Evolutionary conservation across 1,284 basidiomycete species (phyloP).

Genomic region (Malassezia obtusa): DNA sequence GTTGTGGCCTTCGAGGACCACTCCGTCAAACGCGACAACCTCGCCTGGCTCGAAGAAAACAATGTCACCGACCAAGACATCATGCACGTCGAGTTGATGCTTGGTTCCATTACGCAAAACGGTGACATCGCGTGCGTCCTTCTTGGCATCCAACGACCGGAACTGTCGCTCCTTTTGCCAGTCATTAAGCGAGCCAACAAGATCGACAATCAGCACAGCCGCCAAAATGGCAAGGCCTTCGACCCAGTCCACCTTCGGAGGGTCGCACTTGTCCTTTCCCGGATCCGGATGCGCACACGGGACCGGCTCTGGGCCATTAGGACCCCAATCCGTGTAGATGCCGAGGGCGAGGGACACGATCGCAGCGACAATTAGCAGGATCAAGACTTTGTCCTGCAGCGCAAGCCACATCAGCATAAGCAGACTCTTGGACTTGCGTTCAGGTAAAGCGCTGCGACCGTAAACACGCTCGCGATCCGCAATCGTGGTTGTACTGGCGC

Average conservation of each 20-base stretch:
- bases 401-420: conserved; percentile 84
- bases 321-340: conserved; percentile 76
- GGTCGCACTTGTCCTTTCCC: conserved; percentile 22
- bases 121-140: conserved; percentile 87
- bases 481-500: conserved; percentile 20
- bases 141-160: conserved; percentile 80
- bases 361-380: conserved; percentile 80
- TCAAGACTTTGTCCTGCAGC: conserved; percentile 85
- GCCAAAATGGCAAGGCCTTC: conserved; percentile 94
- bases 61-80: conserved; percentile 87
- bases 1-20: conserved; percentile 84
- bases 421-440: conserved; percentile 66
- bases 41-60: conserved; percentile 88
- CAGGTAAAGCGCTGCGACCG: conserved; percentile 73
- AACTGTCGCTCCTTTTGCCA: conserved; percentile 98
- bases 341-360: conserved; percentile 86
- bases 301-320: conserved; percentile 56
- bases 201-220: conserved; percentile 57
- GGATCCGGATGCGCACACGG: conserved; percentile 49
- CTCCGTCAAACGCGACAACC: conserved; percentile 85
- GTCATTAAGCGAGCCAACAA: conserved; percentile 75
- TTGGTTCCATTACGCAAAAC: conserved; percentile 76
- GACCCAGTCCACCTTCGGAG: conserved; percentile 69
- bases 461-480: conserved; percentile 54
- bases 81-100: conserved; percentile 66